Evolutionary conservation across 2,329 filamentous ascomycete genomes (phyloP).

Genomic region (Didymella keratinophila): DNA sequence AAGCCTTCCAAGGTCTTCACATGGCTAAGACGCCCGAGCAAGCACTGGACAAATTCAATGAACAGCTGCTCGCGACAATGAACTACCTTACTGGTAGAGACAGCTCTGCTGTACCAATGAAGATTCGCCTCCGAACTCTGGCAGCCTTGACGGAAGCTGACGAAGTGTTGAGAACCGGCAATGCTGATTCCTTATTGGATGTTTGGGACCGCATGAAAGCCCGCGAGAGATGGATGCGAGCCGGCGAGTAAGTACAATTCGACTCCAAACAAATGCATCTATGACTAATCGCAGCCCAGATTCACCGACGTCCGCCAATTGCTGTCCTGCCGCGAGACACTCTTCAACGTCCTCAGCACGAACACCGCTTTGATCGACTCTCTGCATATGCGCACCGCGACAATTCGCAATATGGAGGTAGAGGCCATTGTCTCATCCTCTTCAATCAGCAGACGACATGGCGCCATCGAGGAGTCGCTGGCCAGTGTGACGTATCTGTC

Average conservation of each 20-base stretch:
- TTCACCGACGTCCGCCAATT: conserved; percentile 82
- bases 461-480: conserved; percentile 83
- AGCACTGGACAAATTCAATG: conserved; percentile 67
- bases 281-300: conserved; percentile 51
- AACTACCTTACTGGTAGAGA: conserved; percentile 40
- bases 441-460: conserved; percentile 78
- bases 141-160: conserved; percentile 83
- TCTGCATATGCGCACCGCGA: conserved; percentile 66
- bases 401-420: conserved; percentile 76
- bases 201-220: conserved; percentile 69
- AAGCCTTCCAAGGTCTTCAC: conserved; percentile 79
- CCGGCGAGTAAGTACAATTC: conserved; percentile 70
- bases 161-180: conserved; percentile 72
- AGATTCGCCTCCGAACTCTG: conserved; percentile 53
- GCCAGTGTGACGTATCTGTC: conserved; percentile 85
- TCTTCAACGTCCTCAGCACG: conserved; percentile 80
- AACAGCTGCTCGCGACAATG: conserved; percentile 63
- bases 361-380: conserved; percentile 69
- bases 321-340: conserved; percentile 81
- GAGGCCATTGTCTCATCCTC: conserved; percentile 79
- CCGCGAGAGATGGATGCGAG: conserved; percentile 81
- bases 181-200: conserved; percentile 66
- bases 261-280: not conserved
- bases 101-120: conserved; percentile 36
- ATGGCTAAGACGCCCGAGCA: conserved; percentile 65